These are phyloP conservation scores for Drechslerella coelobrocha DNA, from an alignment of 2,329 filamentous ascomycete species.

Conservation along the genomic window DNA sequence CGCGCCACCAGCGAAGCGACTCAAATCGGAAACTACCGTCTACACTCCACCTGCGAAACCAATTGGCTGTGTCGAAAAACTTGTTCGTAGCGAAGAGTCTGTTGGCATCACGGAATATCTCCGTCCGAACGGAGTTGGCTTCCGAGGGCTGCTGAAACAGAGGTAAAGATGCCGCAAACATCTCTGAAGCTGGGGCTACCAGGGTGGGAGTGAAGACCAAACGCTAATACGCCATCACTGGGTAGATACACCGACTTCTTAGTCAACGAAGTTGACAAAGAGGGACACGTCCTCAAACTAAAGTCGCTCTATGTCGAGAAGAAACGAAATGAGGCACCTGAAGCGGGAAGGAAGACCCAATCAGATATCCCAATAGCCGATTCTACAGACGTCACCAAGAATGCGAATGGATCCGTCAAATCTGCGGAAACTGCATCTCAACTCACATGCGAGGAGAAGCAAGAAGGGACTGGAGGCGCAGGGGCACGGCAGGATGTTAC, in stretches of 20 bases:
- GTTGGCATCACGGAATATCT: slow-evolving; percentile 72
- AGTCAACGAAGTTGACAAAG: slow-evolving; percentile 83
- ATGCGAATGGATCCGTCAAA: slow-evolving; percentile 17
- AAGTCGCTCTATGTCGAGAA: slow-evolving; percentile 58
- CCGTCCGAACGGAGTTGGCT: slow-evolving; percentile 65
- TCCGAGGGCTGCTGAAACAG: slow-evolving; percentile 72
- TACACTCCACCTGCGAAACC: slow-evolving; percentile 10
- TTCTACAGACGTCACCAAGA: slow-evolving; percentile 11
- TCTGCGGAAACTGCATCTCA: slow-evolving; percentile 10
- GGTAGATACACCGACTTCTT: slow-evolving; percentile 85
- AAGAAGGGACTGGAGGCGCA: slow-evolving; percentile 23
- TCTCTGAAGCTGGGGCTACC: slow-evolving; percentile 6
- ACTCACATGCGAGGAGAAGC: slow-evolving; percentile 1
- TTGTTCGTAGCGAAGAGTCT: slow-evolving; percentile 52
- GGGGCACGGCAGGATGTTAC: not conserved
- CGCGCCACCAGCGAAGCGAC: slow-evolving; percentile 44
- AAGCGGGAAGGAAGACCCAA: slow-evolving; percentile 41
- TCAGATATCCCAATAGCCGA: slow-evolving; percentile 41
- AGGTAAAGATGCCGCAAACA: slow-evolving; percentile 59
- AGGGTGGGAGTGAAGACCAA: no score
- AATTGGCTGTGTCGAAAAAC: slow-evolving; percentile 40
- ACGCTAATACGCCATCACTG: slow-evolving; percentile 6
- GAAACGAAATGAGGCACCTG: slow-evolving; percentile 23
- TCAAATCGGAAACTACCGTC: slow-evolving; percentile 24
- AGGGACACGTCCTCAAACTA: slow-evolving; percentile 78